Base-by-base conservation (phyloP, 805 yeast genomes). In the Lipomyces japonicus region DNA sequence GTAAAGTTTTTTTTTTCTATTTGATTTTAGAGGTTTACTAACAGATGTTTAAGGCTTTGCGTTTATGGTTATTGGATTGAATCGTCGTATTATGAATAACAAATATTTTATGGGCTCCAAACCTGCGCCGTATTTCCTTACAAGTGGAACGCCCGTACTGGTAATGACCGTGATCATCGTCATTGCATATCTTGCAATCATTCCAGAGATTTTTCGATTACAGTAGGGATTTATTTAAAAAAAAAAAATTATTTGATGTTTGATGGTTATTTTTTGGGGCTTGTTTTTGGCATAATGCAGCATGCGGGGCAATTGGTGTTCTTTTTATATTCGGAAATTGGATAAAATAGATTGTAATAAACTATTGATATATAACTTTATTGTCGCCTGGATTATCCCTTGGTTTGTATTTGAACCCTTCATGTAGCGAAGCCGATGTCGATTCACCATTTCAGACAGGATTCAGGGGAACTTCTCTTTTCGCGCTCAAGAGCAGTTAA, bases 171-270 rank as follows among this genome's bases (percentile, higher is more conserved):
- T 34, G 16, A n/a, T 41, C 12, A 31, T 45, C 32, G 21, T 42
- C 14, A 40, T 51, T 30, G 46, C 38, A 14, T 53, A 53, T 26
- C 22, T 35, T 24, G 57, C 52, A 12, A 45, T 53, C 18, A 34
- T 53, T 10, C 49, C 49, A 14, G 57, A 53, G 34, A 39, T 51
- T 16, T 53, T 53, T 41, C 40, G 57, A 6, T 23, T 53, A 4
- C 39, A 49, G 39, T 42, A 25, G 46, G 21, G 16, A 34, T 28
- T n/a, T n/a, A n/a, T n/a, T n/a, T n/a, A n/a, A n/a, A n/a, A n/a
- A n/a, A n/a, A n/a, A n/a, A n/a, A n/a, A n/a, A n/a, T n/a, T 28
- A 28, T 28, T 28, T 14, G 14, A 10, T 28, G 10, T 28, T 28
- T 28, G 32, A 28, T 28, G 12, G 32, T 14, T 28, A 28, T 10